These are phyloP conservation scores for Asterella californica DNA, from an alignment of 225 moss, liverwort and hornwort species.

Conservation along the genomic window DNA sequence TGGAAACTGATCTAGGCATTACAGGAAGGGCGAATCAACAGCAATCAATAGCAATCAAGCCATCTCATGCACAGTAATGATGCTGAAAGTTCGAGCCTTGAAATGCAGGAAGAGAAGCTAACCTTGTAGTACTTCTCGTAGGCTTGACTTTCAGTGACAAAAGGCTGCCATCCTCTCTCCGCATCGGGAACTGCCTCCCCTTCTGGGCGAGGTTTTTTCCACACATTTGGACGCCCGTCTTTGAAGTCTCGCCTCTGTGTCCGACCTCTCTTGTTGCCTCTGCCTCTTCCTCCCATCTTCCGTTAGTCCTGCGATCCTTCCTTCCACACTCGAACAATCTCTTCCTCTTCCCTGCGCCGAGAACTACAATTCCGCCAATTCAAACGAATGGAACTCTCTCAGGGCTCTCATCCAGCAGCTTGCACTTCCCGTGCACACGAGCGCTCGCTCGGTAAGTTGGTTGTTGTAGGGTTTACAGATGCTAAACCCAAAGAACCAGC, in stretches of 20 bases:
- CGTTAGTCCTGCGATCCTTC: background rate
- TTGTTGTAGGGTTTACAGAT: slow-evolving; percentile 5
- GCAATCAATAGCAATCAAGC: slow-evolving; percentile 2
- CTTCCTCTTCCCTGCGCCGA: background rate
- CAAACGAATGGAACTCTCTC: background rate
- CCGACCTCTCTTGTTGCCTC: slow-evolving; percentile 79
- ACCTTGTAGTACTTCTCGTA: slow-evolving; percentile 77
- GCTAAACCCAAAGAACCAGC: background rate
- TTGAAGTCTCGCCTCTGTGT: slow-evolving; percentile 80
- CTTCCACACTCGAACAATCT: background rate
- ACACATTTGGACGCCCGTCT: slow-evolving; percentile 77
- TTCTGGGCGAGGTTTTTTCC: slow-evolving; percentile 69
- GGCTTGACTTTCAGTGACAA: slow-evolving; percentile 74
- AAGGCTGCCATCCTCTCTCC: slow-evolving; percentile 71
- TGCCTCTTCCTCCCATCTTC: slow-evolving; percentile 59
- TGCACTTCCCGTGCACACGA: background rate
- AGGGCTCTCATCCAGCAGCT: background rate
- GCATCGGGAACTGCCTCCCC: slow-evolving; percentile 26
- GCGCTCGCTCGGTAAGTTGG: background rate
- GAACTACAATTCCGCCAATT: background rate
- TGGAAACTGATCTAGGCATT: background rate
- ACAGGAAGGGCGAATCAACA: background rate
- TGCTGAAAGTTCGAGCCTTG: background rate
- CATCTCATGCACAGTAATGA: background rate
- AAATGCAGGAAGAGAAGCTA: slow-evolving; percentile 1